Percentiles rank a stretch among this genome's conserved stretches.
Conservation (phyloP, 768 basidiomycete species). For the Fistulinella prunicolor region DNA sequence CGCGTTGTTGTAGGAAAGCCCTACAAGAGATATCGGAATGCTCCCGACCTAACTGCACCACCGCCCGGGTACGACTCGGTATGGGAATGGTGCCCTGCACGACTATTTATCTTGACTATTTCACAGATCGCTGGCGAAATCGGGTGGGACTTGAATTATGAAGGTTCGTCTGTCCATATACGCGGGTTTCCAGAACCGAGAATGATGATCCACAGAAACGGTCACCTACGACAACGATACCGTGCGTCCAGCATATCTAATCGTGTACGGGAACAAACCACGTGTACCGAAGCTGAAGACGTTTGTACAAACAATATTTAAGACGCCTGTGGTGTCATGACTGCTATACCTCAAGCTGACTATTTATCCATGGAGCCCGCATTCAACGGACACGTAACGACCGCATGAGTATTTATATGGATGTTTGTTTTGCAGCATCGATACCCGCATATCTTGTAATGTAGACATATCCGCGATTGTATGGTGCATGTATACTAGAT, state of each 20-base stretch:
- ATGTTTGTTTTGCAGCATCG: constrained; percentile 2
- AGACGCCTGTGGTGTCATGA: constrained; percentile 31
- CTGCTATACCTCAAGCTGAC: neutral
- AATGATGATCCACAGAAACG: constrained; percentile 41
- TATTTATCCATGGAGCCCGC: neutral
- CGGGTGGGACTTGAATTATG: constrained; percentile 64
- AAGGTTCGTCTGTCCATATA: constrained; percentile 27
- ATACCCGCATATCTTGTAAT: constrained; percentile 20
- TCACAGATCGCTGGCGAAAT: constrained; percentile 57
- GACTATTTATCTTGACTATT: constrained; percentile 1
- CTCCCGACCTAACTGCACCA: constrained; percentile 44
- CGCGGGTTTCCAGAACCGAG: neutral
- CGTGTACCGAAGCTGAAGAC: constrained; percentile 22
- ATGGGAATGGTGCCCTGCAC: constrained; percentile 28
- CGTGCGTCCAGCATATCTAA: constrained; percentile 60
- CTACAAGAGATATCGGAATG: constrained; percentile 48
- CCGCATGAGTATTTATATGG: constrained; percentile 9
- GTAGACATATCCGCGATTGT: constrained; percentile 9
- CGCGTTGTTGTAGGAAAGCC: constrained; percentile 65
- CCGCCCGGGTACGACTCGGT: constrained; percentile 60
- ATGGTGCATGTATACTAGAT: constrained; percentile 9
- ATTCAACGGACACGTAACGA: neutral
- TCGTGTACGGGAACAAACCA: constrained; percentile 51
- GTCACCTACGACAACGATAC: constrained; percentile 67
- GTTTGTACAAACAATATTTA: constrained; percentile 28